Conservation (phyloP, 2,329 filamentous ascomycete species). For the Fusarium anguioides region DNA sequence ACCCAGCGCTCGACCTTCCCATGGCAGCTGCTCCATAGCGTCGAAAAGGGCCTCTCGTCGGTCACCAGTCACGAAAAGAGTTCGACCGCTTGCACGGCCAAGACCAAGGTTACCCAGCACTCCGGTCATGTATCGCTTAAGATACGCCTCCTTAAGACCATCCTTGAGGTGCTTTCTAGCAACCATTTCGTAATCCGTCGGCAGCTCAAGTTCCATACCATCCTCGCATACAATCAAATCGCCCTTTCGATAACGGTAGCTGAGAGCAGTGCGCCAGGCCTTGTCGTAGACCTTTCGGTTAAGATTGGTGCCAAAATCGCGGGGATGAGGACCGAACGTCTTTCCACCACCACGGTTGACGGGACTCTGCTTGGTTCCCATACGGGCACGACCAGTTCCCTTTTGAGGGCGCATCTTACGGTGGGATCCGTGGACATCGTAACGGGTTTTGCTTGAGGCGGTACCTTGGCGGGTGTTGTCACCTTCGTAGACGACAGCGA, state of each 20-base stretch:
- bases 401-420: constrained; percentile 89
- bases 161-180: constrained; percentile 57
- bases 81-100: constrained; percentile 74
- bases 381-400: constrained; percentile 81
- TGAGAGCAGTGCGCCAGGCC: constrained; percentile 93
- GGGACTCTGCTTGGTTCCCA: constrained; percentile 84
- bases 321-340: constrained; percentile 86
- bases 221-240: constrained; percentile 89
- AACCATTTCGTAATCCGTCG: constrained; percentile 60
- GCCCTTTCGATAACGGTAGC: constrained; percentile 87
- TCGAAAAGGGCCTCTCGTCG: constrained; percentile 71
- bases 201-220: constrained; percentile 73
- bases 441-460: constrained; percentile 82
- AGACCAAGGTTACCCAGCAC: constrained; percentile 78
- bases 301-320: constrained; percentile 87
- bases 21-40: constrained; percentile 71
- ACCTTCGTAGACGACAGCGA: constrained; percentile 91
- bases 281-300: constrained; percentile 93
- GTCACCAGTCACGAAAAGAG: constrained; percentile 77
- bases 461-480: constrained; percentile 89
- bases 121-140: constrained; percentile 71
- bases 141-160: constrained; percentile 65
- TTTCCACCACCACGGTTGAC: constrained; percentile 88
- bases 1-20: constrained; percentile 76
- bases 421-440: constrained; percentile 84